Evolutionary conservation across 139 green algal species (phyloP), one percentile per base, ranked within the genome.

Genomic region (Mesostigma viride): DNA sequence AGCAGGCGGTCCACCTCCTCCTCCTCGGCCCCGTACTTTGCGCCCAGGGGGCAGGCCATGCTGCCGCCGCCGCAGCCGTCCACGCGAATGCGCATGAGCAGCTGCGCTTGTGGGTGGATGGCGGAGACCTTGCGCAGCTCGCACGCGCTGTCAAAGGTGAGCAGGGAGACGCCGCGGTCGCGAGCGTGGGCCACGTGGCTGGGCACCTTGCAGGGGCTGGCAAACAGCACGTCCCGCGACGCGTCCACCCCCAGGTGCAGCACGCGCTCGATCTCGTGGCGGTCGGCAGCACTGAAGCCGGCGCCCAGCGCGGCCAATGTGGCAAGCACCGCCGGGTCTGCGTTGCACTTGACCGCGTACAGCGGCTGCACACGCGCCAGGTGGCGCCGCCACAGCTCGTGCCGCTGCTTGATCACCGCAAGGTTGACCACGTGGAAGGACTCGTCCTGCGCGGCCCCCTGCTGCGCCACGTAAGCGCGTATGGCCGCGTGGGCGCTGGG

Each of bases 341-440:
- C 81, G 80, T 95, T 92, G 84, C 90, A 96, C 85, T 96, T 97
- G 57, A 97, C 88, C 3, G 89, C 89, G 68, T 91, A 97, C 84
- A 89, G 91, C 26, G 92, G 90, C 32, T 77, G 71, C 20, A 97
- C 88, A 60, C 90, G 80, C 3, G 92, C 92, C 81, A 98, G 83
- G 3, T 81, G 79, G 27, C 71, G 76, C 5, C 67, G 62, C 88
- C 89, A 96, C 31, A 83, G 83, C 61, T 83, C 76, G 69, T 83
- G 87, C 80, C 91, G 78, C 14, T 84, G 76, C 45, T 74, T 58
- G 11, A 95, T 82, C 14, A 85, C 83, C 2, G 81, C 90, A 51
- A 96, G 76, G 70, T 97, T 89, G 22, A 95, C 58, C 1, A 95
- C 47, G 35, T 91, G 95, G 63, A 96, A 90, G 20, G 84, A 89